phyloP scores from a whole-genome alignment of 2,329 filamentous ascomycete genomes.

The Aspergillus glaucus region DNA sequence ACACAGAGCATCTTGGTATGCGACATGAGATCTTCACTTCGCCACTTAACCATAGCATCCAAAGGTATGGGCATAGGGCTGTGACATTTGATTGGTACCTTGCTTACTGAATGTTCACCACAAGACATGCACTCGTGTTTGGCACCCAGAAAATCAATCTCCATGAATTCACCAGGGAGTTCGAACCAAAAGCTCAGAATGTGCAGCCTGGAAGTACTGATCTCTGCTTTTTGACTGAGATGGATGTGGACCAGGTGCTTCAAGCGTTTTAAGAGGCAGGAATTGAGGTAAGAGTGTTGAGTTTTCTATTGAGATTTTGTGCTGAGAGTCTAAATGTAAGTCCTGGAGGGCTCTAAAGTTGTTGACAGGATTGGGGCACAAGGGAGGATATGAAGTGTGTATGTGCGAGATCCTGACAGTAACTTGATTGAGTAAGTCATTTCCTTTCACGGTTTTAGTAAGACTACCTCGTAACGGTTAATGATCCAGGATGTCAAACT shows the following conservation, averaged over 20 bases:
- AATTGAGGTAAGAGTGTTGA: constrained; percentile 31
- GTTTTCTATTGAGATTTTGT: not conserved
- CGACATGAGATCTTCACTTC: constrained; percentile 47
- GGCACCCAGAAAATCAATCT: constrained; percentile 58
- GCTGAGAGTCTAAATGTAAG: constrained; percentile 19
- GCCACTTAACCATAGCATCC: constrained; percentile 24
- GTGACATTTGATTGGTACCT: not conserved
- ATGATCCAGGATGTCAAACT: not conserved
- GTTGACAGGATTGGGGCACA: constrained; percentile 52
- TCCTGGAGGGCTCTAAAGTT: constrained; percentile 44
- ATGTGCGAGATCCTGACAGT: constrained; percentile 56
- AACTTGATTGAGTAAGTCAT: constrained; percentile 56
- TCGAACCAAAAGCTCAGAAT: constrained; percentile 52
- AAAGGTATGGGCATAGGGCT: constrained; percentile 11
- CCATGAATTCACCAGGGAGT: constrained; percentile 53
- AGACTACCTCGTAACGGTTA: not conserved
- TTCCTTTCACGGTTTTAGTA: not conserved
- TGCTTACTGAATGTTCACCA: constrained; percentile 8
- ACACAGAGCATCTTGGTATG: constrained; percentile 54
- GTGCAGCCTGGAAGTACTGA: constrained; percentile 54
- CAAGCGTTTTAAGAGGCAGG: constrained; percentile 33
- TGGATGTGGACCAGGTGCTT: constrained; percentile 45
- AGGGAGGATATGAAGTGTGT: constrained; percentile 52
- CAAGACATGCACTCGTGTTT: constrained; percentile 51
- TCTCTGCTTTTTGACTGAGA: constrained; percentile 53